Percentiles rank a stretch among this genome's conserved stretches.
phyloP scores from a whole-genome alignment of 139 green algal species.

The Haematococcus lacustris region DNA sequence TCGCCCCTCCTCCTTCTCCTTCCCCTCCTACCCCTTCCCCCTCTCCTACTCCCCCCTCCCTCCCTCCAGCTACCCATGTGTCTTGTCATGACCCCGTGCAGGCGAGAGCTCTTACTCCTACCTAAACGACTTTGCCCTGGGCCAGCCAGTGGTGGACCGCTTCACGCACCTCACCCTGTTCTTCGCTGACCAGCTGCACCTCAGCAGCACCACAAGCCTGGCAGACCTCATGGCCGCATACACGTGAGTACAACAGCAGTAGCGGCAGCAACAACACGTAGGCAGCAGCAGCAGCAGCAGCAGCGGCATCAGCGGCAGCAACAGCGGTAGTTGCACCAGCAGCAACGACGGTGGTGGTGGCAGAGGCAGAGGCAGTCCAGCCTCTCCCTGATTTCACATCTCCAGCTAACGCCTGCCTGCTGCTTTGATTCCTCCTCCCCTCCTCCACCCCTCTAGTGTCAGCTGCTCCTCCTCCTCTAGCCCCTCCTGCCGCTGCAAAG shows the following conservation, averaged over 20 bases:
- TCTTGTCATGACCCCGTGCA: too few species aligned
- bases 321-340: background rate
- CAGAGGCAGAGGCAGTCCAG: background rate
- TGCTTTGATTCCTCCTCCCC: background rate
- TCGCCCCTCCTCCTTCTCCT: too few species aligned
- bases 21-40: too few species aligned
- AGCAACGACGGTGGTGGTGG: background rate
- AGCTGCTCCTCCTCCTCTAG: background rate
- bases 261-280: background rate
- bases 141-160: constrained; percentile 23
- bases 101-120: constrained; percentile 25
- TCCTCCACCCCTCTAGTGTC: background rate
- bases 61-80: too few species aligned
- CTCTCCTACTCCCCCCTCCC: too few species aligned
- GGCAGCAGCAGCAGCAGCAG: background rate
- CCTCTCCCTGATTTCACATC: background rate
- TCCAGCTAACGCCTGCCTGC: background rate
- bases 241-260: constrained; percentile 10
- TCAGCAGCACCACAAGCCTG: constrained; percentile 19
- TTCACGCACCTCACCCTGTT: constrained; percentile 32
- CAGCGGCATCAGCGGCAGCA: too few species aligned
- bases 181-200: constrained; percentile 18
- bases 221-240: constrained; percentile 22
- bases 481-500: background rate
- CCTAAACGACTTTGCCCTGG: constrained; percentile 21